A percentile compares a stretch with the other conserved stretches of the same genome.
Evolutionary conservation across 2,329 filamentous ascomycete genomes (phyloP).

Genomic region (Zymoseptoria brevis): DNA sequence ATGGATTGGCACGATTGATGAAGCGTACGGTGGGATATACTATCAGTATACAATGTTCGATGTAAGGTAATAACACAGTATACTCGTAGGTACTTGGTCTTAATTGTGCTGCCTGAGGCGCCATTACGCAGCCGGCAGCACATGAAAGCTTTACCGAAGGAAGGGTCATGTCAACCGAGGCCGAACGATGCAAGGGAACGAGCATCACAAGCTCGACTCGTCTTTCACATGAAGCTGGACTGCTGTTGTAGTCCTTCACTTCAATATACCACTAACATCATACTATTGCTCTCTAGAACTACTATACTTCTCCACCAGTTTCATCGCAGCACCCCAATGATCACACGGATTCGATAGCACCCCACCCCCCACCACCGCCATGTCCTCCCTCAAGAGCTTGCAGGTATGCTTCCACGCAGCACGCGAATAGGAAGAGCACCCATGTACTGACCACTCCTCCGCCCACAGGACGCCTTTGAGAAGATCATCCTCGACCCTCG

Average conservation of each 20-base stretch:
- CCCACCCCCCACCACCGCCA: constrained; percentile 5
- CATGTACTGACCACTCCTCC: constrained; percentile 4
- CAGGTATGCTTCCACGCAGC: constrained; percentile 4
- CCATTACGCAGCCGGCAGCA: neutral
- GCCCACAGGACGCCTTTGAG: constrained; percentile 58
- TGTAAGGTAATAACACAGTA: neutral
- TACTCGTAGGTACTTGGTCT: neutral
- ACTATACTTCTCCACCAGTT: neutral
- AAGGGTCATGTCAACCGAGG: neutral
- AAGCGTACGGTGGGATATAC: neutral
- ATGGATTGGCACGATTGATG: neutral
- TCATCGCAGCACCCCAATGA: neutral
- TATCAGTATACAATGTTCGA: neutral
- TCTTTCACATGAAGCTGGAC: neutral
- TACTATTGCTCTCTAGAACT: neutral
- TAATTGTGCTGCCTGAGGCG: neutral
- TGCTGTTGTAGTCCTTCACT: neutral
- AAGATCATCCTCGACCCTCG: constrained; percentile 70
- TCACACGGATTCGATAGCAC: neutral
- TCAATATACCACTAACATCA: neutral
- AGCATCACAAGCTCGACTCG: neutral
- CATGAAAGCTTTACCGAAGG: neutral
- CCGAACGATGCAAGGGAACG: neutral
- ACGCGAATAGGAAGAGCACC: no score
- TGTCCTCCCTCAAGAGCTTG: constrained; percentile 11